These are phyloP conservation scores for Trichoderma atroviride DNA, from an alignment of 2,329 filamentous ascomycete genomes.

Conservation along the genomic window DNA sequence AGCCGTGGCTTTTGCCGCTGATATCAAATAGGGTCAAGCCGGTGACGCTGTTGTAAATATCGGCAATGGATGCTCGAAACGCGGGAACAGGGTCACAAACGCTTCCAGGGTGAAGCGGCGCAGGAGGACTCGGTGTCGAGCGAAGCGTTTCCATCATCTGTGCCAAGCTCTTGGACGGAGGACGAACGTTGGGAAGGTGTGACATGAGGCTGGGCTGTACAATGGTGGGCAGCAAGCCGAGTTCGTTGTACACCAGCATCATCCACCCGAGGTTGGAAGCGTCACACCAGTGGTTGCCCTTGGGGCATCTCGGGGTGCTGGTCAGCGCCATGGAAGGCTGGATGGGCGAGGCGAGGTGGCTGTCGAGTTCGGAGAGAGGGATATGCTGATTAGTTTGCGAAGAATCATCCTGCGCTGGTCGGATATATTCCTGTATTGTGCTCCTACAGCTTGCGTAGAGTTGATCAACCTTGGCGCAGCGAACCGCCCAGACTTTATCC, in stretches of 20 bases:
- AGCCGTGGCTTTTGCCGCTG: conserved; percentile 51
- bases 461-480: conserved; percentile 55
- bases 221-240: conserved; percentile 48
- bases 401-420: conserved; percentile 32
- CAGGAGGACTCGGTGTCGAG: conserved; percentile 48
- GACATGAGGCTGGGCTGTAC: conserved; percentile 39
- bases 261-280: conserved; percentile 57
- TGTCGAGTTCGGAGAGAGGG: conserved; percentile 31
- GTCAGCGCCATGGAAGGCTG: conserved; percentile 36
- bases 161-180: conserved; percentile 46
- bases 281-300: conserved; percentile 54
- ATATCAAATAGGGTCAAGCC: conserved; percentile 55
- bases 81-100: conserved; percentile 54
- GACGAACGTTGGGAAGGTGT: conserved; percentile 32
- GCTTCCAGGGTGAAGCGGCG: conserved; percentile 44
- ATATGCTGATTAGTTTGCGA: conserved; percentile 28
- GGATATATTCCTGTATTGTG: conserved; percentile 51
- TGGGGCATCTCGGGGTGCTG: conserved; percentile 51
- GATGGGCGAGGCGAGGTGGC: conserved; percentile 27
- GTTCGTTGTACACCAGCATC: conserved; percentile 54
- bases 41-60: conserved; percentile 54
- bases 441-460: conserved; percentile 49
- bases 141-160: conserved; percentile 50
- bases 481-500: conserved; percentile 52
- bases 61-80: conserved; percentile 51